Conservation (phyloP, 495 filamentous ascomycete genomes). For the Beverwykella pulmonaria region DNA sequence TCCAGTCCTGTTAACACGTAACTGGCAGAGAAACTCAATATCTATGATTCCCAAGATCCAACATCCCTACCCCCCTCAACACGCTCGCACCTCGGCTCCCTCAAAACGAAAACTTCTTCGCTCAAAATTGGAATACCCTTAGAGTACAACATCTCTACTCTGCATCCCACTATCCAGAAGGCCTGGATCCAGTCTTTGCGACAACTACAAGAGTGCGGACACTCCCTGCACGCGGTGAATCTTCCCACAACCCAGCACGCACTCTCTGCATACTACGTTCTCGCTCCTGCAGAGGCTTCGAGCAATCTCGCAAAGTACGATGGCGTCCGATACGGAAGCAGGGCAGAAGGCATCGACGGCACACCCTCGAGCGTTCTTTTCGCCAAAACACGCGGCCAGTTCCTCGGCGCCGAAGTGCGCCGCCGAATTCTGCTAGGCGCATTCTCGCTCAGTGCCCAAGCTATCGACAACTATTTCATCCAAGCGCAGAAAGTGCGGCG, state of each 20-base stretch:
- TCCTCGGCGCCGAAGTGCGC: constrained; percentile 84
- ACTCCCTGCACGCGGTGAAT: constrained; percentile 73
- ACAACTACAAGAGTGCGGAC: constrained; percentile 62
- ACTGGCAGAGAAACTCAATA: constrained; percentile 53
- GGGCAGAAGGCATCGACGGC: constrained; percentile 42
- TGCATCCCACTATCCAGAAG: constrained; percentile 66
- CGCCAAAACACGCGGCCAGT: constrained; percentile 67
- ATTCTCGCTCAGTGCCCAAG: constrained; percentile 85
- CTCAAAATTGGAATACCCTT: constrained; percentile 73
- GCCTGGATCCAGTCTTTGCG: constrained; percentile 68
- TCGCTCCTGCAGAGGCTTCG: constrained; percentile 92
- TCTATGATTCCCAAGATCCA: constrained; percentile 74
- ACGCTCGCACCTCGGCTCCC: constrained; percentile 38
- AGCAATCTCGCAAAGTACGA: constrained; percentile 99
- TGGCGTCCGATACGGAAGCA: constrained; percentile 82
- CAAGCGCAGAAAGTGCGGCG: constrained; percentile 87
- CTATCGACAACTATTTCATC: constrained; percentile 95
- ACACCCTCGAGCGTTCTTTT: constrained; percentile 59
- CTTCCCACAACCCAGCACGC: constrained; percentile 83
- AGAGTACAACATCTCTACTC: constrained; percentile 86
- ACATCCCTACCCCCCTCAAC: constrained; percentile 64
- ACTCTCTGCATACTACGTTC: constrained; percentile 89
- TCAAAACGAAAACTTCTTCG: constrained; percentile 6
- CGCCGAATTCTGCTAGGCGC: constrained; percentile 85
- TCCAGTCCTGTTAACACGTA: background rate